A percentile compares a stretch with the other conserved stretches of the same genome.
Conservation (phyloP, 371 early-diverging fungal species). For the Zopfochytrium polystomum region DNA sequence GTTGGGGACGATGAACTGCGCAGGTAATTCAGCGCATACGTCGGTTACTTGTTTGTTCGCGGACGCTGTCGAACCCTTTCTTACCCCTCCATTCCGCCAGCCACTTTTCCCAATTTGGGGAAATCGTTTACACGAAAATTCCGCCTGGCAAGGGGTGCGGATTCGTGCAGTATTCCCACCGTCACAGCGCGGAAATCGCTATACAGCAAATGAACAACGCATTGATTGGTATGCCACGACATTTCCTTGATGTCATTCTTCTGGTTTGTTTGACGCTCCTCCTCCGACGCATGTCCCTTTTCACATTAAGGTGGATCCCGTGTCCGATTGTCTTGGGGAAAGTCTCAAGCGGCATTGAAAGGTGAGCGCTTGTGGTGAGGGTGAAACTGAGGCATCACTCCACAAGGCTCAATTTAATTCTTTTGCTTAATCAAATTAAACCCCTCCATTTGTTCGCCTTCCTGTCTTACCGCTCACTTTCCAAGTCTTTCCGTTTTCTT, state of each 20-base stretch:
- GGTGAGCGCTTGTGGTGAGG: too few relatives aligned
- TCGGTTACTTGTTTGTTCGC: conserved; percentile 17
- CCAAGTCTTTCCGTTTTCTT: too few relatives aligned
- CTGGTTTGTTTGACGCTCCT: too few relatives aligned
- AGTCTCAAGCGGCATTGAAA: conserved; percentile 54
- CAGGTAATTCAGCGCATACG: too few relatives aligned
- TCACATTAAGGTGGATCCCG: conserved; percentile 72
- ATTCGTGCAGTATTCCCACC: conserved; percentile 74
- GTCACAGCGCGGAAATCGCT: conserved; percentile 81
- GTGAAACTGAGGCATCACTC: too few relatives aligned
- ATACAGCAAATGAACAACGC: conserved; percentile 85
- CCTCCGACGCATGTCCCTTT: too few relatives aligned
- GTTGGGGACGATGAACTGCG: conserved; percentile 80
- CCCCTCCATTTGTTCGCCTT: too few relatives aligned
- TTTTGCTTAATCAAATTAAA: too few relatives aligned
- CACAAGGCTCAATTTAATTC: too few relatives aligned
- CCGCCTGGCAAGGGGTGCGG: conserved; percentile 88
- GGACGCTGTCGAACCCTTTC: background rate
- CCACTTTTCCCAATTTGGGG: conserved; percentile 79
- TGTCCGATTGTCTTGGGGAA: conserved; percentile 88
- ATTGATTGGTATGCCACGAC: too few relatives aligned
- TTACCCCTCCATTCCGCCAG: conserved; percentile 27
- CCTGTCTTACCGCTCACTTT: too few relatives aligned
- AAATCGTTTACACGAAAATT: conserved; percentile 85
- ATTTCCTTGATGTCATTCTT: too few relatives aligned